Percentiles rank a stretch among this genome's conserved stretches.
These are phyloP conservation scores for Colletotrichum brevisporum DNA, from an alignment of 2,329 filamentous ascomycete species.

Conservation along the genomic window DNA sequence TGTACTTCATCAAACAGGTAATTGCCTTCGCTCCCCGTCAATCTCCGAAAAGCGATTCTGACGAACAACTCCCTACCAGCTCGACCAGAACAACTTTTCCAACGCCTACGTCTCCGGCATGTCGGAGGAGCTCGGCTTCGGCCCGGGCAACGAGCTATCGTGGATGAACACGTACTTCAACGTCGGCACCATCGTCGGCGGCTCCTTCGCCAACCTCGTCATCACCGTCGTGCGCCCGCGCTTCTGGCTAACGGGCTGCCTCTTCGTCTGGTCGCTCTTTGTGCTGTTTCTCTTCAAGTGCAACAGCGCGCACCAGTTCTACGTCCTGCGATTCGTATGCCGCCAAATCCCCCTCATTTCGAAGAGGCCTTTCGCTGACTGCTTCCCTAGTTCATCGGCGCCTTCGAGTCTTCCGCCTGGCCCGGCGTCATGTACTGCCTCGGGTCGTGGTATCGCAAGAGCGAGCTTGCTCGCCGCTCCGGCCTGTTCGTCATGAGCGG, in stretches of 20 bases:
- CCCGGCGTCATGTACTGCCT: conserved; percentile 69
- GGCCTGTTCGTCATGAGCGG: conserved; percentile 71
- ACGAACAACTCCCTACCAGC: conserved; percentile 34
- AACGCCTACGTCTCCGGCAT: conserved; percentile 65
- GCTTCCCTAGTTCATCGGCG: conserved; percentile 57
- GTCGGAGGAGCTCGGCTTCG: conserved; percentile 61
- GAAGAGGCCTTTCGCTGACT: too few relatives aligned
- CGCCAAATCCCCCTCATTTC: too few relatives aligned
- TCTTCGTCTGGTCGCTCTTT: conserved; percentile 55
- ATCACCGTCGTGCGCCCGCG: conserved; percentile 59
- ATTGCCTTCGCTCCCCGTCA: conserved; percentile 8
- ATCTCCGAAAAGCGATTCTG: too few relatives aligned
- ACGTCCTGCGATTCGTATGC: conserved; percentile 61
- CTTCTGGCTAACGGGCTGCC: conserved; percentile 56
- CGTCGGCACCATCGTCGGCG: conserved; percentile 62
- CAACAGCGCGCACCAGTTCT: conserved; percentile 55
- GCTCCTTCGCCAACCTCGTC: conserved; percentile 59
- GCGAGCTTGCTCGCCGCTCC: conserved; percentile 70
- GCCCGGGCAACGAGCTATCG: conserved; percentile 56
- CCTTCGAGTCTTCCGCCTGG: conserved; percentile 69
- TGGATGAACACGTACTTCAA: conserved; percentile 63
- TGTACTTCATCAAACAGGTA: conserved; percentile 60
- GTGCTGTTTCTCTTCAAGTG: conserved; percentile 58
- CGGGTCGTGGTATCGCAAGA: conserved; percentile 71
- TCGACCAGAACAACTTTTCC: conserved; percentile 61